These are phyloP conservation scores for Termitomyces sp. DNA, from an alignment of 768 basidiomycete genomes.

Conservation along the genomic window DNA sequence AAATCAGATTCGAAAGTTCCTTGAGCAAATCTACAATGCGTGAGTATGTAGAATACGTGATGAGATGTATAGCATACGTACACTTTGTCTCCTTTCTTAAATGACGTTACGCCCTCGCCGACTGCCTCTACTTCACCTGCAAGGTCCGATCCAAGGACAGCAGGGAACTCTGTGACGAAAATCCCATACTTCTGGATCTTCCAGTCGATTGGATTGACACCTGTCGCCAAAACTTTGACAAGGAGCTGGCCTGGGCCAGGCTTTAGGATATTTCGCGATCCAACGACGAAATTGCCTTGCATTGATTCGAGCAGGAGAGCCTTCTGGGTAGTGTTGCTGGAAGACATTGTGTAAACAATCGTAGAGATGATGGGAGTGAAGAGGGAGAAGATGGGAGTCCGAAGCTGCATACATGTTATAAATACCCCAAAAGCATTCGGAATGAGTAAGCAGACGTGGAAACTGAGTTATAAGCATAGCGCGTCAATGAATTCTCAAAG, in stretches of 20 bases:
- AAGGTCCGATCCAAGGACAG: slow-evolving; percentile 41
- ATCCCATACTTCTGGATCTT: slow-evolving; percentile 37
- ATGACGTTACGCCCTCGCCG: slow-evolving; percentile 44
- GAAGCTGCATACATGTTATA: not conserved
- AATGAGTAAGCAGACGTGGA: slow-evolving; percentile 1
- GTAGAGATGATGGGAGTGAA: not conserved
- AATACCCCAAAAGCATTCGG: not conserved
- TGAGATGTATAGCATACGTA: slow-evolving; percentile 17
- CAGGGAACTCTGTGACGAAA: slow-evolving; percentile 36
- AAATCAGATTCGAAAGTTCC: slow-evolving; percentile 30
- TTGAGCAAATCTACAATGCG: slow-evolving; percentile 28
- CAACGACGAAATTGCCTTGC: slow-evolving; percentile 15
- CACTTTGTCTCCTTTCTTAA: slow-evolving; percentile 51
- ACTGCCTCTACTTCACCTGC: slow-evolving; percentile 47
- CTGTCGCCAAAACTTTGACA: slow-evolving; percentile 31
- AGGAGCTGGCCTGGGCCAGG: slow-evolving; percentile 36
- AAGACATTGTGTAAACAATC: slow-evolving; percentile 8
- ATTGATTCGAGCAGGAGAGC: slow-evolving; percentile 17
- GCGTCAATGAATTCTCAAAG: not conserved
- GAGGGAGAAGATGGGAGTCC: not conserved
- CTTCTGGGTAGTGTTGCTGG: slow-evolving; percentile 14
- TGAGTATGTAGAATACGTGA: not conserved
- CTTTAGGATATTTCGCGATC: slow-evolving; percentile 8
- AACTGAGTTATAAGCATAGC: not conserved
- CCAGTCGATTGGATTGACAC: slow-evolving; percentile 48